A percentile compares a stretch with the other conserved stretches of the same genome.
phyloP scores from a whole-genome alignment of 768 basidiomycete genomes.

The Rubroboletus pulcherrimus region DNA sequence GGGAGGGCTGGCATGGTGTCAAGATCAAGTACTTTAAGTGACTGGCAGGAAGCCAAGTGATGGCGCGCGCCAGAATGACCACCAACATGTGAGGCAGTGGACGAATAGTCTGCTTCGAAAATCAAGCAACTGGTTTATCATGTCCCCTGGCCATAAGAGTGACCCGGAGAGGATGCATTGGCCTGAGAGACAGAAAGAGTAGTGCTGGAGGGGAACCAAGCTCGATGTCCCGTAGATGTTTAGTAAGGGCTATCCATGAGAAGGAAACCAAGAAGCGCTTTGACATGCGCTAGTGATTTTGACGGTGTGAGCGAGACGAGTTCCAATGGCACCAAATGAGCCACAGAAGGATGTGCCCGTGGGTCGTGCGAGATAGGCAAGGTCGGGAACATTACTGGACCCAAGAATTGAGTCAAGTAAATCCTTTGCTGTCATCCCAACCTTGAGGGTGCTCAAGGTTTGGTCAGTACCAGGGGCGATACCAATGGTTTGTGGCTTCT shows the following conservation, averaged over 20 bases:
- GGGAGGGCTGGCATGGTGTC: neutral
- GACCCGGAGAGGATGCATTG: neutral
- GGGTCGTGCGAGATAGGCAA: conserved; percentile 6
- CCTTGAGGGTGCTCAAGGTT: neutral
- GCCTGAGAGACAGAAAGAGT: neutral
- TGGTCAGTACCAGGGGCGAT: conserved; percentile 28
- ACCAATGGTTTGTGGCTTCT: conserved; percentile 23
- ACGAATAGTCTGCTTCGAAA: neutral
- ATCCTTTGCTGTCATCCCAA: conserved; percentile 23
- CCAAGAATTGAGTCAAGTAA: conserved; percentile 28
- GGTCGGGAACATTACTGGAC: conserved; percentile 3
- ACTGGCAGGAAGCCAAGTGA: neutral
- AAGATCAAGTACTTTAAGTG: neutral
- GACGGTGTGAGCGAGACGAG: conserved; percentile 21
- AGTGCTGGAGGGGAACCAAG: neutral
- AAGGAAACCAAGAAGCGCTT: conserved; percentile 19
- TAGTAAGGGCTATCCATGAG: conserved; percentile 13
- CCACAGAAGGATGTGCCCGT: conserved; percentile 24
- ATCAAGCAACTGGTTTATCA: neutral
- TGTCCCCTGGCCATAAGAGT: neutral
- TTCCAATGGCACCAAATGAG: conserved; percentile 23
- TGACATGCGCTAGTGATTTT: conserved; percentile 16
- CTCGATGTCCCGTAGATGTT: neutral
- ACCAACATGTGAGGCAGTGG: neutral
- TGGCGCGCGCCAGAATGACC: neutral